A percentile compares a stretch with the other conserved stretches of the same genome.
Conservation (phyloP, 2,329 filamentous ascomycete genomes). For the Calonectria pseudoreteaudii region DNA sequence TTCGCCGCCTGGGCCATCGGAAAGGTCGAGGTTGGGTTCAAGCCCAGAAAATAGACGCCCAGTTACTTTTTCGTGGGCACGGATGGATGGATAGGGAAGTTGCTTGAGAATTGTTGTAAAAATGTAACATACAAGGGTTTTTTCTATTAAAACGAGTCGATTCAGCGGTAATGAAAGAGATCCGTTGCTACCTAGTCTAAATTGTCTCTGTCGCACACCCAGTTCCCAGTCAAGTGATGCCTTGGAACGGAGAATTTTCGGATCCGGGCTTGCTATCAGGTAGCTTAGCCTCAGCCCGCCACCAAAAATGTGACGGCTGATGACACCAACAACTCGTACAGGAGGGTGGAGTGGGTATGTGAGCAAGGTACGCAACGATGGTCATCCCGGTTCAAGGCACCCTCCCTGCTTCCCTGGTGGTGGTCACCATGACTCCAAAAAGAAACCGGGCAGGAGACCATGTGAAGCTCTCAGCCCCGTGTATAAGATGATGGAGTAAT, state of each 20-base stretch:
- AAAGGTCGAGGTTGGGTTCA: conserved; percentile 84
- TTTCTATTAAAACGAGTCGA: conserved; percentile 21
- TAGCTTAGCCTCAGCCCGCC: conserved; percentile 1
- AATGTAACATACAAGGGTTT: conserved; percentile 39
- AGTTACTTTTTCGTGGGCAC: conserved; percentile 10
- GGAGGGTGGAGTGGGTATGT: conserved; percentile 37
- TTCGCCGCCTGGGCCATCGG: conserved; percentile 79
- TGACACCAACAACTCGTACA: neutral
- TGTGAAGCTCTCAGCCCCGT: conserved; percentile 26
- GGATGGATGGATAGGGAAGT: conserved; percentile 26
- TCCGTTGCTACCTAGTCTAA: conserved; percentile 1
- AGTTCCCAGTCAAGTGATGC: neutral
- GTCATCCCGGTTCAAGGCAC: conserved; percentile 34
- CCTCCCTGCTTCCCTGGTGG: conserved; percentile 38
- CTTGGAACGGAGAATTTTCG: neutral
- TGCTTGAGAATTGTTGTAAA: conserved; percentile 38
- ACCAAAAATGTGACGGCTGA: neutral
- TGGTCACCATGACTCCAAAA: conserved; percentile 36
- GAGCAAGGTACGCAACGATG: conserved; percentile 29
- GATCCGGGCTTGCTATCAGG: neutral
- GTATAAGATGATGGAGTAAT: conserved; percentile 41
- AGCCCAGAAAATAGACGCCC: conserved; percentile 54
- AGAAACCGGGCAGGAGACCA: conserved; percentile 44
- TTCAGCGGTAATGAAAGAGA: conserved; percentile 13
- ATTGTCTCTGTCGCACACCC: conserved; percentile 4